Evolutionary conservation across 345 rosid species (phyloP).

Genomic region (Boechera retrofracta): DNA sequence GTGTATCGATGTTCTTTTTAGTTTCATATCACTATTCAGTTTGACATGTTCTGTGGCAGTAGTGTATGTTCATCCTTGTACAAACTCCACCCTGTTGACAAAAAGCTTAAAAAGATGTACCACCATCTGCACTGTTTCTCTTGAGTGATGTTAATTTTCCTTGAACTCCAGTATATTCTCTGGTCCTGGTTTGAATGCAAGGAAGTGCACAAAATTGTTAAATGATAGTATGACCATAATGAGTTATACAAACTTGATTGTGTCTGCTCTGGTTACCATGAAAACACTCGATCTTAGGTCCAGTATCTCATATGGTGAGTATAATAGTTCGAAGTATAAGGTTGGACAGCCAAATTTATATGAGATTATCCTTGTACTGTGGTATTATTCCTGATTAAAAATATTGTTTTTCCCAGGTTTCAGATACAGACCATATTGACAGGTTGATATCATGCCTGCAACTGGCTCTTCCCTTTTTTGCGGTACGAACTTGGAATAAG

Average conservation of each 20-base stretch:
- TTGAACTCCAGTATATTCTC: not conserved
- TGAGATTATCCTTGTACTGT: conserved; percentile 23
- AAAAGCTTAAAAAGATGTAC: not conserved
- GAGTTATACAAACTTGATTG: conserved; percentile 4
- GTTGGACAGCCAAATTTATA: conserved; percentile 1
- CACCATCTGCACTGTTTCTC: not conserved
- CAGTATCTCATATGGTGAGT: not conserved
- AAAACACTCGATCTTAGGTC: not conserved
- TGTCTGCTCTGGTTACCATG: not conserved
- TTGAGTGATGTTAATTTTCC: conserved; percentile 7
- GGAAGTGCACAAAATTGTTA: not conserved
- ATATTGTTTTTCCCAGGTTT: conserved; percentile 62
- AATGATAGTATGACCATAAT: conserved; percentile 3
- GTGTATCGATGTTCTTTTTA: not conserved
- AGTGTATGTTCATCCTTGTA: not conserved
- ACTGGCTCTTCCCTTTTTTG: conserved; percentile 92
- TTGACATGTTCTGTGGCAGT: conserved; percentile 18
- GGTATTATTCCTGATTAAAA: conserved; percentile 7
- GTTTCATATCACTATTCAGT: conserved; percentile 4
- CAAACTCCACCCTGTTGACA: conserved; percentile 4
- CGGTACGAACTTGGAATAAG: conserved; percentile 55
- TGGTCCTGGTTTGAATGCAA: not conserved
- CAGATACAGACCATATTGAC: conserved; percentile 91
- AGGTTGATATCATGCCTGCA: conserved; percentile 93
- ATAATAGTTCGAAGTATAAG: conserved; percentile 11